Conservation (phyloP, 306 rosid genomes). For the Casuarina glauca region DNA sequence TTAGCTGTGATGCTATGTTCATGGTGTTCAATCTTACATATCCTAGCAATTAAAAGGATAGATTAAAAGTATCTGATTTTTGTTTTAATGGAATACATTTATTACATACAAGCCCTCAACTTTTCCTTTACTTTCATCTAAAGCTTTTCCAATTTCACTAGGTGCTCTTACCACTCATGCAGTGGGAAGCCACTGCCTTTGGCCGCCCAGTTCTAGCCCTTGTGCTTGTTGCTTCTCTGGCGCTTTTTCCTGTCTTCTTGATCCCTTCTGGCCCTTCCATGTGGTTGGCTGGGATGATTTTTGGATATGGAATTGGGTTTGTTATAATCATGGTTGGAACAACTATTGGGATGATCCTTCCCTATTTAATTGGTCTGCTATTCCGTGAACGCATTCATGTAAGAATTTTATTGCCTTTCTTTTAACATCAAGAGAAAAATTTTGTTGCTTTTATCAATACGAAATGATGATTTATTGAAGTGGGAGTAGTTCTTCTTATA, state of each 20-base stretch:
- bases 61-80: not conserved
- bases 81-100: constrained; percentile 7
- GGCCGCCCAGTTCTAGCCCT: constrained; percentile 94
- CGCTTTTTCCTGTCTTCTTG: constrained; percentile 79
- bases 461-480: not conserved
- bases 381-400: constrained; percentile 94
- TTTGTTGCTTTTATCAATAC: not conserved
- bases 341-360: constrained; percentile 96
- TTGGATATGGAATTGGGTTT: constrained; percentile 95
- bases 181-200: constrained; percentile 98
- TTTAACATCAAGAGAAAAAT: not conserved
- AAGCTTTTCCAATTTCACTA: constrained; percentile 28
- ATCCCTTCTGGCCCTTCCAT: constrained; percentile 98
- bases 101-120: constrained; percentile 11
- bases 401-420: constrained; percentile 35
- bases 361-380: constrained; percentile 76
- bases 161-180: constrained; percentile 83
- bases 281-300: constrained; percentile 99
- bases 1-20: not conserved
- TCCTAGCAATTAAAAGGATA: not conserved
- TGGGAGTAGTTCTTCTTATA: not conserved
- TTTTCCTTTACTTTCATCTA: constrained; percentile 24
- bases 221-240: constrained; percentile 83
- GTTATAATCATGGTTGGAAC: constrained; percentile 94
- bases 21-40: constrained; percentile 1